phyloP scores from a whole-genome alignment of 768 basidiomycete species.

The Calocybe cyanea region DNA sequence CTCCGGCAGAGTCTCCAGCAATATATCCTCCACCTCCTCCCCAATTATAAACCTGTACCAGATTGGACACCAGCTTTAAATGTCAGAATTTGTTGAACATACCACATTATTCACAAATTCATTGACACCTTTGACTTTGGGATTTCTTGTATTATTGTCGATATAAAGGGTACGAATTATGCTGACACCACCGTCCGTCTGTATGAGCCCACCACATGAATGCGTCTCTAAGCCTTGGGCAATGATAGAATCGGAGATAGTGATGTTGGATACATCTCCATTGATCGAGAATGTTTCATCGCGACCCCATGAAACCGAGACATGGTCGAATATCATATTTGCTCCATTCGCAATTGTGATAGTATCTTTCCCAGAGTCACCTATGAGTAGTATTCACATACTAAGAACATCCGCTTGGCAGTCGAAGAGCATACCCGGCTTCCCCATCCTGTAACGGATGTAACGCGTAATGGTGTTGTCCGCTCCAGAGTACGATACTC shows the following conservation, averaged over 20 bases:
- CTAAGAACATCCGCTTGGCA: background rate
- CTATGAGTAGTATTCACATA: slow-evolving; percentile 5
- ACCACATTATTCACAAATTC: slow-evolving; percentile 35
- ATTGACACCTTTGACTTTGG: slow-evolving; percentile 34
- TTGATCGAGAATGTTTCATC: slow-evolving; percentile 34
- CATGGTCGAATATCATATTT: slow-evolving; percentile 35
- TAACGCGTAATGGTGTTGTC: slow-evolving; percentile 21
- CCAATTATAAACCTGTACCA: slow-evolving; percentile 29
- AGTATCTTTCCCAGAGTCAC: slow-evolving; percentile 30
- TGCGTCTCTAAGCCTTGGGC: slow-evolving; percentile 33
- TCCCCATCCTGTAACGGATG: slow-evolving; percentile 26
- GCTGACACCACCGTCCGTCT: slow-evolving; percentile 32
- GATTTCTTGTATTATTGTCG: slow-evolving; percentile 33
- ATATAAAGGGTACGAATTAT: slow-evolving; percentile 33
- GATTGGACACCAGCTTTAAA: background rate
- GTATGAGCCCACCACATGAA: slow-evolving; percentile 32
- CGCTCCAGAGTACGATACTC: slow-evolving; percentile 27
- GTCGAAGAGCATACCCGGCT: slow-evolving; percentile 15
- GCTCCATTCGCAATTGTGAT: slow-evolving; percentile 30
- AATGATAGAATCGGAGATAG: slow-evolving; percentile 34
- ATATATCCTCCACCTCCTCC: slow-evolving; percentile 32
- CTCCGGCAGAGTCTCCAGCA: slow-evolving; percentile 31
- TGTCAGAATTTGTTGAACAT: slow-evolving; percentile 1
- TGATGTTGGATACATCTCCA: slow-evolving; percentile 32
- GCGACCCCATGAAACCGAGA: slow-evolving; percentile 30